Evolutionary conservation across 139 green algal species (phyloP), one percentile per base, ranked within the genome.

Genomic region (Tetraselmis chui): DNA sequence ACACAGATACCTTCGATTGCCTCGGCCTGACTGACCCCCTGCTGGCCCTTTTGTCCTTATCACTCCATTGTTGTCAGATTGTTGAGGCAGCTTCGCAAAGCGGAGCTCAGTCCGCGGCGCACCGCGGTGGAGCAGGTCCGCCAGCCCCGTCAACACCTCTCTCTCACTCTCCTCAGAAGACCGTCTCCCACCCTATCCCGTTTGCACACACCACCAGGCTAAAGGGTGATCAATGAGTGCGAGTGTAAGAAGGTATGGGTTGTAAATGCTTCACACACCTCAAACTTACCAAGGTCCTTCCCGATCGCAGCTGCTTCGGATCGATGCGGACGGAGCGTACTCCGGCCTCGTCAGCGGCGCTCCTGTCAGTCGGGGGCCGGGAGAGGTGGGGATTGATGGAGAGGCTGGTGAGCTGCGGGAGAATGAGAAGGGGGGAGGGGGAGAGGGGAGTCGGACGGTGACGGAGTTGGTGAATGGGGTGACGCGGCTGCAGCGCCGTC

Each of bases 381-480:
- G 2, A 22, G 58, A n/a, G 2, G 29, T 28, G 30, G 30, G 29
- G 2, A 30, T 28, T 28, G 25, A 59, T 2, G 31, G n/a, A 18
- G 45, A 67, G 45, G 18, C 18, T 18, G 30, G 26, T 29, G 59
- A 75, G 1, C 5, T 23, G 75, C 32, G 76, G 18, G 75, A 82
- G 22, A 58, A 79, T 25, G 75, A 29, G 2, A 29, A 81, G 18
- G 75, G n/a, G n/a, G 59, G 26, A 31, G 83, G n/a, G 5, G 74
- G 74, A 25, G 26, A 77, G 2, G 67, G 27, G 28, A 24, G 74
- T 79, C 77, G 84, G 29, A 80, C 88, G 32, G 76, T 90, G 11
- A 95, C 92, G 32, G 88, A 95, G 80, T 80, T 95, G 77, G 91
- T 95, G n/a, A 77, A 87, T 1, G 87, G 92, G 25, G 83, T 90